A percentile compares a stretch with the other conserved stretches of the same genome.
These are phyloP conservation scores for Eleusine coracana DNA, from an alignment of 176 grass and related monocot genomes.

Conservation along the genomic window DNA sequence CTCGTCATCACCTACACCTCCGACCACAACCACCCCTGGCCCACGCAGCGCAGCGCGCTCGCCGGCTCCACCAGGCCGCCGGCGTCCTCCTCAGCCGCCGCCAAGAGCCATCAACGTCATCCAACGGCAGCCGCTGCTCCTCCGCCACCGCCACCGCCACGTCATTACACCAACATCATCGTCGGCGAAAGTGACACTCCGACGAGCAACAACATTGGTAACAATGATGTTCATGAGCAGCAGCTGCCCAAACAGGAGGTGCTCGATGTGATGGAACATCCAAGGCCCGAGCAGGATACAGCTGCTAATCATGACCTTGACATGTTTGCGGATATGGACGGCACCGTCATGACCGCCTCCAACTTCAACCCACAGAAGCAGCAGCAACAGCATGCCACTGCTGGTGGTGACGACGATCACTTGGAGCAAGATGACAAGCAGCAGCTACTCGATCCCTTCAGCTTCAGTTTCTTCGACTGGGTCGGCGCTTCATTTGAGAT, in stretches of 20 bases:
- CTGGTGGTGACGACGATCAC: not conserved
- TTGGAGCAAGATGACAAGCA: constrained; percentile 40
- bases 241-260: constrained; percentile 31
- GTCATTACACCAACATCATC: not conserved
- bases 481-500: not conserved
- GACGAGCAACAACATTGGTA: not conserved
- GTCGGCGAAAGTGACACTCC: not conserved
- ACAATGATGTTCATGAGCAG: not conserved
- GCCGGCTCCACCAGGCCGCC: constrained; percentile 70
- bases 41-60: constrained; percentile 85
- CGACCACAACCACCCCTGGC: constrained; percentile 99
- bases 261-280: constrained; percentile 15
- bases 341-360: not conserved
- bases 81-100: not conserved
- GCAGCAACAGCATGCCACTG: constrained; percentile 23
- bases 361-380: constrained; percentile 1
- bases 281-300: not conserved
- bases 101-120: not conserved
- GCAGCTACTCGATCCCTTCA: constrained; percentile 56
- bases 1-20: constrained; percentile 98
- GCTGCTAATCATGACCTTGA: constrained; percentile 12
- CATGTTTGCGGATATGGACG: constrained; percentile 28
- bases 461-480: constrained; percentile 59
- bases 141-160: not conserved
- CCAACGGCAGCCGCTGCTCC: not conserved